These are phyloP conservation scores for Gleditsia sinensis DNA, from an alignment of 306 rosid species.

Conservation along the genomic window DNA sequence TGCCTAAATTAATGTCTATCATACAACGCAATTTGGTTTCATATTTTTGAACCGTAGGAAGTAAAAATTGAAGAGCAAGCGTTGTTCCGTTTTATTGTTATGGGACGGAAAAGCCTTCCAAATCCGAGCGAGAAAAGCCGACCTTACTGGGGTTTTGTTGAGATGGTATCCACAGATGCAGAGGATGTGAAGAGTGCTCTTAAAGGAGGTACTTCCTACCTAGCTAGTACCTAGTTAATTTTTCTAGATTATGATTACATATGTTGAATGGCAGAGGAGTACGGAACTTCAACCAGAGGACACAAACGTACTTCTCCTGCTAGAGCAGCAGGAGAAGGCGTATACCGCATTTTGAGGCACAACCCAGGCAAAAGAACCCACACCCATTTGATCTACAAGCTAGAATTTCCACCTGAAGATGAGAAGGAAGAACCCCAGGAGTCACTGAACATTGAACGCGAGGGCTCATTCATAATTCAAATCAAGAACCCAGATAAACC, in stretches of 20 bases:
- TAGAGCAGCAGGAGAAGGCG: constrained; percentile 62
- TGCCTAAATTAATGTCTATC: neutral
- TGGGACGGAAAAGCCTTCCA: constrained; percentile 67
- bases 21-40: neutral
- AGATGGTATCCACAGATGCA: constrained; percentile 49
- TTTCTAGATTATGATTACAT: neutral
- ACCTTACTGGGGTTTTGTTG: constrained; percentile 66
- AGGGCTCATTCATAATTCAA: constrained; percentile 58
- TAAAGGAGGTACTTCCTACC: constrained; percentile 43
- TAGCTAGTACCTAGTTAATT: too few relatives aligned
- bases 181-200: constrained; percentile 55
- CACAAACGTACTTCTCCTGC: constrained; percentile 39
- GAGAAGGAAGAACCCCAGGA: constrained; percentile 53
- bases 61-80: constrained; percentile 58
- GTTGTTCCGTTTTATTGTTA: constrained; percentile 51
- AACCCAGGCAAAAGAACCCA: constrained; percentile 25
- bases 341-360: constrained; percentile 58
- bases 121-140: constrained; percentile 43
- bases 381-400: constrained; percentile 68
- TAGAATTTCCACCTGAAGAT: constrained; percentile 46
- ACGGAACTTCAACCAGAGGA: constrained; percentile 54
- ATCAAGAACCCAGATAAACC: constrained; percentile 62
- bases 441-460: constrained; percentile 47
- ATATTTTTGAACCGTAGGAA: constrained; percentile 28
- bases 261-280: constrained; percentile 44